Base-by-base conservation (phyloP, 2,329 filamentous ascomycete species). In the Tetracladium maxilliforme region DNA sequence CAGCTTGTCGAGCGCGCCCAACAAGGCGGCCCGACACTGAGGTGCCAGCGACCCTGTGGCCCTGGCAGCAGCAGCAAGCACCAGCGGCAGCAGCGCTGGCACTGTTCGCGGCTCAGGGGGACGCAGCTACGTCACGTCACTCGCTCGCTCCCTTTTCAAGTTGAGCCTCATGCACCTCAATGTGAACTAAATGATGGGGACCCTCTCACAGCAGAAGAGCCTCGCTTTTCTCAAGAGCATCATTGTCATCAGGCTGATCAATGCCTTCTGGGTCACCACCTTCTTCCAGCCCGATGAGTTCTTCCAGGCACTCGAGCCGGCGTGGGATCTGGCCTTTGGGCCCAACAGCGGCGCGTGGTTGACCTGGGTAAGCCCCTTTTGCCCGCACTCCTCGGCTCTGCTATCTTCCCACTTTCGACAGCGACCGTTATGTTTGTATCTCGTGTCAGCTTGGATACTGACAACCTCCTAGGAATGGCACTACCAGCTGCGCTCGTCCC, bases 211-310 rank as follows among this genome's bases (percentile, higher is more conserved):
- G n/a, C n/a, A n/a, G n/a, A n/a, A n/a, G n/a, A n/a, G n/a, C n/a
- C n/a, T n/a, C n/a, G n/a, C n/a, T n/a, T n/a, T n/a, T n/a, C n/a
- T n/a, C n/a, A n/a, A n/a, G n/a, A n/a, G n/a, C 6, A 35, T 70
- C 24, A 38, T 94, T 36, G 59, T 69, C 20, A 66, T 92, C 34
- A 81, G 90, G 27, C 63, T 87, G 35, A 48, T 80, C 46, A 93
- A 93, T 54, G 74, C 83, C 16, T 61, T 90, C 39, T 70, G 63
- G 33, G 60, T 92, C 29, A 61, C 69, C 36, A 95, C 90, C 12
- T 98, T 94, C 49, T 98, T 98, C 55, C 90, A 98, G 51, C 90
- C 90, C 15, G 90, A 98, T 56, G 90, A 98, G 51, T 95, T 82
- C 58, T 98, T 90, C 44, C 90, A 98, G 47, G 79, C 84, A 2